Percentiles rank a stretch among this genome's conserved stretches.
phyloP scores from a whole-genome alignment of 257 asterid species.

The Solanum acaule region DNA sequence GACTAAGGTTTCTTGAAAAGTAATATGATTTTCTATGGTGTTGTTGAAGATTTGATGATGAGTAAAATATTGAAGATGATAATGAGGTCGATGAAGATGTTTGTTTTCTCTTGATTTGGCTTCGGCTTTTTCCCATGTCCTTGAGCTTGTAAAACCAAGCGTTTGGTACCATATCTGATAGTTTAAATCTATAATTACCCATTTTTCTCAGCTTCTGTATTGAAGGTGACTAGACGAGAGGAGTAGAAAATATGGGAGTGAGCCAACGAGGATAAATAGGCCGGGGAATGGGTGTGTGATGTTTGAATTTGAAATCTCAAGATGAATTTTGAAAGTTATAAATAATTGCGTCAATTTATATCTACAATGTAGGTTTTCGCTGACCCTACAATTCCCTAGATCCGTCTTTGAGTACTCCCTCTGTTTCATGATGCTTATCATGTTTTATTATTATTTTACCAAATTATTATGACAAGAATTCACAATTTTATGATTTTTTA shows the following conservation, averaged over 20 bases:
- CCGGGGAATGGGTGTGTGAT: neutral
- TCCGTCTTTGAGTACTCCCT: neutral
- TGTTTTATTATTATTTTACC: neutral
- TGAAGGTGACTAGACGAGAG: neutral
- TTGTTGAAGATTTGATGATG: neutral
- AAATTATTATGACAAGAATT: neutral
- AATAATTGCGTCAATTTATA: neutral
- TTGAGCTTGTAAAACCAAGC: constrained; percentile 77
- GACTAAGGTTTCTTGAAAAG: constrained; percentile 30
- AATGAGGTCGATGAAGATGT: neutral
- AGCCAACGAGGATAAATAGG: neutral
- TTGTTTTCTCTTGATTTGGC: constrained; percentile 7
- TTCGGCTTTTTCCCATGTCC: constrained; percentile 19
- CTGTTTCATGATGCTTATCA: neutral
- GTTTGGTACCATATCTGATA: constrained; percentile 66
- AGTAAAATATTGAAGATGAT: neutral
- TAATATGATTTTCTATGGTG: constrained; percentile 58
- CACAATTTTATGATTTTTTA: neutral
- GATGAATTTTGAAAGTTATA: no score
- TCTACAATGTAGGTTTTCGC: no score
- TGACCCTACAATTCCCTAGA: no score
- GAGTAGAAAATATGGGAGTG: neutral
- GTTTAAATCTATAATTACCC: constrained; percentile 62
- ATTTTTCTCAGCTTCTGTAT: constrained; percentile 1
- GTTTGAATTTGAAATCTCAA: neutral